A percentile compares a stretch with the other conserved stretches of the same genome.
phyloP scores from a whole-genome alignment of 345 rosid genomes.

The Eucalyptus marginata region DNA sequence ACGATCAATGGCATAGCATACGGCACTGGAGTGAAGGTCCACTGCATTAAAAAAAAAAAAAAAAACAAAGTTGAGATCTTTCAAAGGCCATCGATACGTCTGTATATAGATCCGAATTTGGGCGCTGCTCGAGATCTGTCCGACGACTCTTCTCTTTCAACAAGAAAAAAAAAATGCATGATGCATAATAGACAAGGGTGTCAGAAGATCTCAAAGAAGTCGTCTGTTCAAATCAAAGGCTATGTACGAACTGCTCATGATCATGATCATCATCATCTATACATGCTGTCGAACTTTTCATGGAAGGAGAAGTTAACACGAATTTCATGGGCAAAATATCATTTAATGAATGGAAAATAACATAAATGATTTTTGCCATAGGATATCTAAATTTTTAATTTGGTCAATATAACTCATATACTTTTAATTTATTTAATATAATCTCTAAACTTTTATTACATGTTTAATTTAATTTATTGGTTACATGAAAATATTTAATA shows the following conservation, averaged over 20 bases:
- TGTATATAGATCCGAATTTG: not conserved
- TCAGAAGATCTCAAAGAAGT: too few species aligned
- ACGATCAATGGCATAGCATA: not conserved
- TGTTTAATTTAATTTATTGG: rapidly evolving
- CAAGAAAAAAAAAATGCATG: not conserved
- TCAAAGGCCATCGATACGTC: not conserved
- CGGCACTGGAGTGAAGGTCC: not conserved
- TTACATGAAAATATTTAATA: too few species aligned
- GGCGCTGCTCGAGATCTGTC: not conserved
- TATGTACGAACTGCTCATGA: too few species aligned
- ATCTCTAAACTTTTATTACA: rapidly evolving
- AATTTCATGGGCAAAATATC: too few species aligned
- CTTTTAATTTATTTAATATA: rapidly evolving
- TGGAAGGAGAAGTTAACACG: too few species aligned
- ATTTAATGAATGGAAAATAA: not conserved
- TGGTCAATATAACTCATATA: rapidly evolving
- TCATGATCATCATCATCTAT: too few species aligned
- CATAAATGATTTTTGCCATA: rapidly evolving
- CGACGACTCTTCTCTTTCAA: not conserved
- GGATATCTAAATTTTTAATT: rapidly evolving
- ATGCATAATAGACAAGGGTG: too few species aligned
- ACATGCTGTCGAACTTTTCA: too few species aligned
- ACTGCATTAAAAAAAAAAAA: not conserved
- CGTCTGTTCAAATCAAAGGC: too few species aligned
- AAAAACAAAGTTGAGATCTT: not conserved